phyloP scores from a whole-genome alignment of 139 green algal species.

The Micromonas commoda region DNA sequence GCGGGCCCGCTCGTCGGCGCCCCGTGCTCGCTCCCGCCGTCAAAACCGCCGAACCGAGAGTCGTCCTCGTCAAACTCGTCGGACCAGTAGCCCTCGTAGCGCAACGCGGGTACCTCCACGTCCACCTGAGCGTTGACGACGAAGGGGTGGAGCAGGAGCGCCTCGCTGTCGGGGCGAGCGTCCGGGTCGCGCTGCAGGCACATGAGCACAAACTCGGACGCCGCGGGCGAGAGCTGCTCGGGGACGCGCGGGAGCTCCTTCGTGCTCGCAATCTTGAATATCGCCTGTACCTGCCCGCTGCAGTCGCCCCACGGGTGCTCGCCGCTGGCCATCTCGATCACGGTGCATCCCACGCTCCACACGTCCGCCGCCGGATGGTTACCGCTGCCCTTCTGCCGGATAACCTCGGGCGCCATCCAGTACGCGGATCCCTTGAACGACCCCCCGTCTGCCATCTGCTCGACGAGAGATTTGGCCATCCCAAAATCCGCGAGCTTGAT shows the following conservation, averaged over 20 bases:
- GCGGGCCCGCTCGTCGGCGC: no score
- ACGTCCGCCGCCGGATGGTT: constrained; percentile 36
- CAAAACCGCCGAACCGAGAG: neutral
- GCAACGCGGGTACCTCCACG: neutral
- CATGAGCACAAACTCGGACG: constrained; percentile 27
- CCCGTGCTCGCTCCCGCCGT: neutral
- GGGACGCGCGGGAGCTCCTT: constrained; percentile 25
- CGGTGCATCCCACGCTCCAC: constrained; percentile 47
- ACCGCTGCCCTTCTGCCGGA: constrained; percentile 25
- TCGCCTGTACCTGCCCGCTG: constrained; percentile 32
- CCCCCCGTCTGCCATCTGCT: neutral
- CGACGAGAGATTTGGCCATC: constrained; percentile 46
- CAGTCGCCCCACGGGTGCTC: constrained; percentile 41
- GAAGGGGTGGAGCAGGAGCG: constrained; percentile 28
- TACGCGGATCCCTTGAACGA: constrained; percentile 37
- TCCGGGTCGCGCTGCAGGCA: constrained; percentile 30
- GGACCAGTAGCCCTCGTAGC: constrained; percentile 4
- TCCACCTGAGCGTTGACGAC: constrained; percentile 18
- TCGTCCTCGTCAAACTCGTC: constrained; percentile 1
- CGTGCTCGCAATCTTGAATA: constrained; percentile 34
- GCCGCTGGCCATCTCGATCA: constrained; percentile 49
- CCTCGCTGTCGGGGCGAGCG: constrained; percentile 14
- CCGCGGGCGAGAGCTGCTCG: constrained; percentile 24
- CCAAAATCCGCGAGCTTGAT: constrained; percentile 55
- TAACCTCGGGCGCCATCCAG: constrained; percentile 41